Base-by-base conservation (phyloP, 164 flowering plant species). In the Nymphaea colorata region DNA sequence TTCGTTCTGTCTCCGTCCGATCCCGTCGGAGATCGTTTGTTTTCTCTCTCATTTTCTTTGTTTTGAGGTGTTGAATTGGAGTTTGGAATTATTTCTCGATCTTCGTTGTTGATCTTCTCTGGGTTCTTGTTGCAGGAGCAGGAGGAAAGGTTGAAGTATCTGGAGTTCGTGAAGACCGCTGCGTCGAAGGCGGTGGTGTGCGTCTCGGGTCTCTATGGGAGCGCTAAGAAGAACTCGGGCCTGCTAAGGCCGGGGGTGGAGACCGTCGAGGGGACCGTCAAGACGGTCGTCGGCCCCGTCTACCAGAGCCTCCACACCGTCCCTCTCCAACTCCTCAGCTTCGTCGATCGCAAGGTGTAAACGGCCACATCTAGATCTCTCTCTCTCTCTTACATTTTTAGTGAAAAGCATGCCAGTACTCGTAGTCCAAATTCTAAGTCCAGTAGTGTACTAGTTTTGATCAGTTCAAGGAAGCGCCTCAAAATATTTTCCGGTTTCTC, bases 161-260 rank as follows among this genome's bases (percentile, higher is more conserved):
- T 92, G n/a, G 90, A 82, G 10, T 90, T 90, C 67, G 90, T 90
- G 2, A 82, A 84, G 73, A 68, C 70, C 12, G 83, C 92, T 4
- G 80, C 77, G 18, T 70, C 85, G 17, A 81, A 85, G 66, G 73
- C 76, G 36, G 62, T 79, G 5, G 76, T 82, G 7, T 76, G 77
- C 66, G 70, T 90, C 68, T 68, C 87, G 5, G 67, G 68, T 16
- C 3, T 88, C 16, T 90, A 90, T 74, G 81, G 81, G 3, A 82
- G 61, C 77, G 92, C 93, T 2, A 93, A 88, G 78, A 81, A 85
- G 44, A 88, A 82, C 65, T 79, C 90, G 15, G 96, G 96, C 45
- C 87, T 90, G 6, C 69, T 90, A 16, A 86, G 81, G 67, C 76
- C 95, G 0, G 88, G 89, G 3, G 85, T 90, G 14, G 81, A 81